Evolutionary conservation across 768 basidiomycete species (phyloP), one percentile per base, ranked within the genome.

Genomic region (Ephemerocybe angulata): DNA sequence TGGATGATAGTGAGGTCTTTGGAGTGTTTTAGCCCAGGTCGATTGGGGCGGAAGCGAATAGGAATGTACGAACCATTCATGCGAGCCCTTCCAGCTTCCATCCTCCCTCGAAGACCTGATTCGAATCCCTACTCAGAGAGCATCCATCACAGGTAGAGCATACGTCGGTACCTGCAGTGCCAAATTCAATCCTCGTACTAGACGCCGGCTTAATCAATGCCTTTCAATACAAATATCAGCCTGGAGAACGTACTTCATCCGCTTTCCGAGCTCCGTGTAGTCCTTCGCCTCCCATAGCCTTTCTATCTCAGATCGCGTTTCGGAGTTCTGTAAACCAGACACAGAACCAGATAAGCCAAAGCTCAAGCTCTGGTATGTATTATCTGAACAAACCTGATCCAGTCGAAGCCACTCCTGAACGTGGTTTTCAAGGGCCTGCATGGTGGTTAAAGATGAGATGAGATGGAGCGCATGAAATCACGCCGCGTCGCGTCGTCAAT

Each of bases 1-100:
- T 93, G 90, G 40, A 90, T 85, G 50, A 93, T 73, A 46, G 84
- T 88, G 54, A 95, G 70, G 67, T 93, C 79, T 81, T 27, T 52
- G n/a, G 38, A 43, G 46, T 8, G 47, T 47, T 35, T 42, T 53
- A 35, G 50, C 19, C 33, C 25, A 27, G 49, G 51, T 48, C 11
- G 33, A 25, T 28, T 30, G 47, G n/a, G 19, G 29, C 29, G 15
- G n/a, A 38, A 47, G 37, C 28, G 15, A 6, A 17, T 27, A 29
- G 40, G 21, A 35, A 19, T 35, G 43, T 19, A 54, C 62, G 10
- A 21, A 77, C 79, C 90, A 64, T 95, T 95, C 90, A 95, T 93
- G 53, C 88, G 80, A n/a, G 88, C 79, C 81, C 87, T 93, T 1
- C 93, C 93, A 7, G 91, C 91, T 60, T 89, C 87, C 93, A 95